Evolutionary conservation across 73 alveolate genomes (phyloP), one percentile per base, ranked within the genome.

Genomic region (Effrenium voratum): DNA sequence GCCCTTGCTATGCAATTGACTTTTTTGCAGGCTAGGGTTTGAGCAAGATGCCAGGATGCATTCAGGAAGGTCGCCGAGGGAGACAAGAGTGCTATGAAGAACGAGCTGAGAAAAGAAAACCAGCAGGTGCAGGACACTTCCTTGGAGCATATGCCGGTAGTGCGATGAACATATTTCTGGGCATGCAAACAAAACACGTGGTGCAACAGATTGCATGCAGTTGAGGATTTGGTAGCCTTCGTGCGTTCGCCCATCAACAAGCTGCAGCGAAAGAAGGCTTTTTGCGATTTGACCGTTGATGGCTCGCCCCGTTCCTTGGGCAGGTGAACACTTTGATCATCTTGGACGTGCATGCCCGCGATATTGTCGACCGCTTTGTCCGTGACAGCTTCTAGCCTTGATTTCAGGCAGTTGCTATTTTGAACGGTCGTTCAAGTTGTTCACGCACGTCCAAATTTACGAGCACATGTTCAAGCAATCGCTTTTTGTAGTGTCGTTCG

Each of bases 311-410:
- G 28, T 45, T 59, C 63, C 63, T 2, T 26, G 40, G 8, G 70
- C 12, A 90, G 87, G 97, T 99, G 59, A 99, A 99, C 95, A 99
- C 99, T 55, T 99, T 99, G 98, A 99, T 99, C 99, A 99, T 99
- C 92, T 99, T 99, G 99, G 99, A 99, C 99, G 99, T 99, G 94
- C 99, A 99, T 90, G 99, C 99, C 49, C 99, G 99, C 93, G 99
- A 99, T 99, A 99, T 99, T 60, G 99, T 99, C 8, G 99, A 99
- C 98, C 99, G 99, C 99, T 98, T 94, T 49, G 99, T 98, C 93
- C 91, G 99, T 85, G 93, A 97, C 99, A 90, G 97, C 50, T 5
- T 24, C 12, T 34, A 22, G 79, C n/a, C 83, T 36, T 28, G 5
- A 10, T n/a, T n/a, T n/a, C n/a, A n/a, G n/a, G n/a, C n/a, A n/a